Percentiles rank a stretch among this genome's conserved stretches.
These are phyloP conservation scores for Zizania latifolia DNA, from an alignment of 176 grass and related monocot genomes.

Conservation along the genomic window DNA sequence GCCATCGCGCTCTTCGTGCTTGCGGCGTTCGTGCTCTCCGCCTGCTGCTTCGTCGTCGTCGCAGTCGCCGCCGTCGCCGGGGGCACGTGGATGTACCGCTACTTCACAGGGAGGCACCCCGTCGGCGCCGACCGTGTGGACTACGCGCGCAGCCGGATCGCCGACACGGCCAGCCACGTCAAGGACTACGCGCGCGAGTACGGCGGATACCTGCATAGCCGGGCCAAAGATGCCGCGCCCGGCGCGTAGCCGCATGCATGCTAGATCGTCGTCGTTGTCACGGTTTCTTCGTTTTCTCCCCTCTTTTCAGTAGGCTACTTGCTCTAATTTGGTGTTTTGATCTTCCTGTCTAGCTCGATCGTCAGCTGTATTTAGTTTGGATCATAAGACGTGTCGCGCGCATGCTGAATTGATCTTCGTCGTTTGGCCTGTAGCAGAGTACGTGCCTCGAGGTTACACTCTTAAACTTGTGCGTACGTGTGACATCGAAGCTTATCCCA, in stretches of 20 bases:
- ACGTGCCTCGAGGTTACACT: too few species aligned
- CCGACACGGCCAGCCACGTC: constrained; percentile 61
- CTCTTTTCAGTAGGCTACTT: background rate
- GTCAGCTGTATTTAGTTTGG: background rate
- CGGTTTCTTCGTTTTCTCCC: background rate
- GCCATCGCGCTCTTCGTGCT: constrained; percentile 32
- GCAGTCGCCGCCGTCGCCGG: constrained; percentile 41
- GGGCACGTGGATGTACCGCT: constrained; percentile 75
- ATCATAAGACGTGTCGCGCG: background rate
- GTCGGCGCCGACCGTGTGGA: constrained; percentile 68
- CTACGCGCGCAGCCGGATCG: constrained; percentile 79
- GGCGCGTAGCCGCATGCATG: constrained; percentile 45
- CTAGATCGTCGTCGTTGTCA: background rate
- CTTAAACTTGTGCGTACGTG: too few species aligned
- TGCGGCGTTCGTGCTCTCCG: constrained; percentile 43
- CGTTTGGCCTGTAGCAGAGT: background rate
- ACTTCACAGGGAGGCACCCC: constrained; percentile 78
- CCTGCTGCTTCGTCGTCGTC: constrained; percentile 43
- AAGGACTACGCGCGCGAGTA: constrained; percentile 86
- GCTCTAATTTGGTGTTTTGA: background rate
- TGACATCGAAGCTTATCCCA: background rate
- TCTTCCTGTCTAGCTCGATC: background rate
- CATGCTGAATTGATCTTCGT: background rate
- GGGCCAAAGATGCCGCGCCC: constrained; percentile 92
- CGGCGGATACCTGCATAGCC: constrained; percentile 59